Percentiles rank a stretch among this genome's conserved stretches.
Conservation (phyloP, 306 rosid genomes). For the Citrullus mucosospermus region DNA sequence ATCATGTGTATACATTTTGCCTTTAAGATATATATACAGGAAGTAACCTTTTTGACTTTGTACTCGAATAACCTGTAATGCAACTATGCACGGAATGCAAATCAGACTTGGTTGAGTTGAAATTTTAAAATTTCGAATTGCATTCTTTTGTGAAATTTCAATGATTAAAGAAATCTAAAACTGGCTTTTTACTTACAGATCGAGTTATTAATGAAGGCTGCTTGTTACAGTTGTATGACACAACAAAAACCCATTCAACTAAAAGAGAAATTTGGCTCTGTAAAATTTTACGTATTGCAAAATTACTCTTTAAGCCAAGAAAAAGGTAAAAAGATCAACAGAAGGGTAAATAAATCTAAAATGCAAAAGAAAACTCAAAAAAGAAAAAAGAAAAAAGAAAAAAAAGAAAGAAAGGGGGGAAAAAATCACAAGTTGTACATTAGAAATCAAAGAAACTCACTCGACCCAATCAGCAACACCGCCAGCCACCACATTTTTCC, state of each 20-base stretch:
- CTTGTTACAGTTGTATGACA: background rate
- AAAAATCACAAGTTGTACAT: slow-evolving; percentile 24
- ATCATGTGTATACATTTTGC: no score
- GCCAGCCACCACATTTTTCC: slow-evolving; percentile 58
- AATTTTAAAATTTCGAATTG: no score
- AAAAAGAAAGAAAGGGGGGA: background rate
- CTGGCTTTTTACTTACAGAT: no score
- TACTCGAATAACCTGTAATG: no score
- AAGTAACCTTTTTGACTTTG: no score
- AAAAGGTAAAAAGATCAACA: background rate
- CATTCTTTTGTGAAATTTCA: no score
- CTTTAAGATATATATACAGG: no score
- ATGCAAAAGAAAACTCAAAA: background rate
- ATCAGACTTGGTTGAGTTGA: no score
- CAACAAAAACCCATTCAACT: background rate
- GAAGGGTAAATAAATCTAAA: background rate
- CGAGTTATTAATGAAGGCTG: background rate
- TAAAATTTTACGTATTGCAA: background rate
- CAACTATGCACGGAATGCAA: no score
- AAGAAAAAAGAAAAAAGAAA: background rate
- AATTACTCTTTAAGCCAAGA: background rate
- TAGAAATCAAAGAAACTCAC: slow-evolving; percentile 23
- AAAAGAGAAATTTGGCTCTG: background rate
- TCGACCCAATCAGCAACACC: slow-evolving; percentile 4
- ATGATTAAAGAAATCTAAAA: no score